These are phyloP conservation scores for Lindgomyces ingoldianus DNA, from an alignment of 495 filamentous ascomycete species.

Conservation along the genomic window DNA sequence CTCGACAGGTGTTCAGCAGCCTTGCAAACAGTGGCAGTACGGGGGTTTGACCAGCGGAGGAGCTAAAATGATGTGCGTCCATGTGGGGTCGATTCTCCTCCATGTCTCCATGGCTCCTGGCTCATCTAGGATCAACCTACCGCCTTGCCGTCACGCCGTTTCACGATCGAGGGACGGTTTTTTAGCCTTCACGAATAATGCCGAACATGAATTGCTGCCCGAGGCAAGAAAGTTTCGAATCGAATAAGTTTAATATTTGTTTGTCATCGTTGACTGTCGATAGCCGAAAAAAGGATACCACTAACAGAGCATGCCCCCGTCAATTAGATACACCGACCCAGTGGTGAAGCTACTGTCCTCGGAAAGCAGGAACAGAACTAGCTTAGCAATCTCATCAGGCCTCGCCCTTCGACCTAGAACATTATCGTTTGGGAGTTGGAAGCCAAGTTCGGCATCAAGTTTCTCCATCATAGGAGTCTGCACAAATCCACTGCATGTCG, in stretches of 20 bases:
- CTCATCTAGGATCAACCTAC: too few species aligned
- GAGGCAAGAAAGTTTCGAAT: neutral
- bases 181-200: neutral
- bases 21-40: neutral
- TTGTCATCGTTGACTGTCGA: neutral
- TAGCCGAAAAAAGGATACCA: neutral
- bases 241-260: neutral
- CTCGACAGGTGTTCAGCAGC: neutral
- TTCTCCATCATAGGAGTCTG: slow-evolving; percentile 54
- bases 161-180: neutral
- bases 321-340: slow-evolving; percentile 27
- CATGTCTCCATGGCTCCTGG: neutral
- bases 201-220: too few species aligned
- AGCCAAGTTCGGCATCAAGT: slow-evolving; percentile 36
- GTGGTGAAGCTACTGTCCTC: slow-evolving; percentile 31
- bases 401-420: slow-evolving; percentile 10
- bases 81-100: neutral
- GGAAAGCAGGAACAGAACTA: slow-evolving; percentile 21
- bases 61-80: slow-evolving; percentile 8
- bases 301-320: slow-evolving; percentile 23
- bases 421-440: slow-evolving; percentile 36
- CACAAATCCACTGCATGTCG: slow-evolving; percentile 51
- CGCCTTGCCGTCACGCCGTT: neutral
- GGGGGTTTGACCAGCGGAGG: neutral
- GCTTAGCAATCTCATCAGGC: slow-evolving; percentile 30